Conservation (phyloP, 163 green algal genomes). For the Scenedesmus sp. region DNA sequence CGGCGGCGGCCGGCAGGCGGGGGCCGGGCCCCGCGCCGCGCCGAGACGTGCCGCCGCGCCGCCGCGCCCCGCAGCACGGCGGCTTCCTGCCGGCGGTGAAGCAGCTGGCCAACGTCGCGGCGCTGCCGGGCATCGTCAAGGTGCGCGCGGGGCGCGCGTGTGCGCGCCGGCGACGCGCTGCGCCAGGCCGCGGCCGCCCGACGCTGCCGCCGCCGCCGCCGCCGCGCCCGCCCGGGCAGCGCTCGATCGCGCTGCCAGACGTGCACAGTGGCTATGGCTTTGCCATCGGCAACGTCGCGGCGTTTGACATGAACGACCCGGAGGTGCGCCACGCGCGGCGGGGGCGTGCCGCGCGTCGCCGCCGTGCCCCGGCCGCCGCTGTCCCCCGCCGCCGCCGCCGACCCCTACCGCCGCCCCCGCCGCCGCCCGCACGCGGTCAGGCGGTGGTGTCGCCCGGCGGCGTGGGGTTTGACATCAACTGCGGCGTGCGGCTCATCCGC, state of each 20-base stretch:
- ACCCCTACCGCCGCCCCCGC: background rate
- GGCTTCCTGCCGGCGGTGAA: slow-evolving; percentile 92
- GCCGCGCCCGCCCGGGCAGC: background rate
- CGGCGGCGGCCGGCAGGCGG: no score
- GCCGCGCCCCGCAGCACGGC: slow-evolving; percentile 54
- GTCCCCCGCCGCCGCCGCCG: no score
- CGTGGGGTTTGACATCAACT: slow-evolving; percentile 95
- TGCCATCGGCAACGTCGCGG: slow-evolving; percentile 94
- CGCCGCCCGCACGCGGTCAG: background rate
- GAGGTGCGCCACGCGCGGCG: background rate
- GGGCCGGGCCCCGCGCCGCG: no score
- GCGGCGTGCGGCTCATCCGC: slow-evolving; percentile 61
- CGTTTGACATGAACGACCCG: slow-evolving; percentile 89
- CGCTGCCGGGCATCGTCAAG: slow-evolving; percentile 86
- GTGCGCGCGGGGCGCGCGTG: slow-evolving; percentile 36
- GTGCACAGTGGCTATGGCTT: slow-evolving; percentile 95
- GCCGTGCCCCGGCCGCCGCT: no score
- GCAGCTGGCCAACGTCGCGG: slow-evolving; percentile 92
- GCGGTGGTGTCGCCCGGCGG: slow-evolving; percentile 65
- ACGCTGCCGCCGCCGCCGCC: background rate
- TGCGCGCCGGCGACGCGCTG: background rate
- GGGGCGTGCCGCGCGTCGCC: background rate
- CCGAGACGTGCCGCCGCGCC: background rate
- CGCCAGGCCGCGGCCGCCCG: background rate
- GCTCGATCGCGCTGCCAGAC: slow-evolving; percentile 74